Percentiles rank a stretch among this genome's conserved stretches.
Evolutionary conservation across 75 land plant genomes (phyloP).

Genomic region (Picea glauca): DNA sequence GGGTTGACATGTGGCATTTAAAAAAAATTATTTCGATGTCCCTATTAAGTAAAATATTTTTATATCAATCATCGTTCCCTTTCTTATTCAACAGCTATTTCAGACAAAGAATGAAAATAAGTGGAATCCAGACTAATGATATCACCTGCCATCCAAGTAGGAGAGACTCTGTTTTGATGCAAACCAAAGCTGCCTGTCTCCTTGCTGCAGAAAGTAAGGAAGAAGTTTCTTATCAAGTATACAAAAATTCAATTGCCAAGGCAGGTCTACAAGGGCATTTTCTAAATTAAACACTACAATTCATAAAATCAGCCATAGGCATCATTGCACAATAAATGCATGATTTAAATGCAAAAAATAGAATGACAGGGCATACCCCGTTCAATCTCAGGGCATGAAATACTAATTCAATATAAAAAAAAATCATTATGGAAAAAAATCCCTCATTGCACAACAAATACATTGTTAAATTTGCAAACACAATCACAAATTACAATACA

Average conservation of each 20-base stretch:
- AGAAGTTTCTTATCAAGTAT: not conserved
- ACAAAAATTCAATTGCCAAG: not conserved
- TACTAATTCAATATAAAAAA: not conserved
- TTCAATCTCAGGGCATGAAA: not conserved
- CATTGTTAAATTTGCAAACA: not conserved
- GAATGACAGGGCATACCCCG: not conserved
- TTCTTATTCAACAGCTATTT: not conserved
- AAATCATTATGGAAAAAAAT: not conserved
- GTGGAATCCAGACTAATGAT: not conserved
- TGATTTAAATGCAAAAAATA: too few species aligned
- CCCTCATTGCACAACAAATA: not conserved
- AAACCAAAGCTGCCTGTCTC: constrained; percentile 87
- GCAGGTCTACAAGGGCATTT: not conserved
- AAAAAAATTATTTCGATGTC: too few species aligned
- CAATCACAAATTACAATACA: not conserved
- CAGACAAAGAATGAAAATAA: not conserved
- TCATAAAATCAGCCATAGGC: too few species aligned
- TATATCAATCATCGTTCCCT: not conserved
- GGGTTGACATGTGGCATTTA: too few species aligned
- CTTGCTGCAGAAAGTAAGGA: constrained; percentile 44
- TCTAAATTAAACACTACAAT: not conserved
- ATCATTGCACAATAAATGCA: too few species aligned
- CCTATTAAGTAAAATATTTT: too few species aligned
- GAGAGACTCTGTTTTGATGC: constrained; percentile 93
- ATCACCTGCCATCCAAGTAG: constrained; percentile 91